Evolutionary conservation across 768 basidiomycete genomes (phyloP), one percentile per base, ranked within the genome.

Genomic region (Dendrothele bispora): DNA sequence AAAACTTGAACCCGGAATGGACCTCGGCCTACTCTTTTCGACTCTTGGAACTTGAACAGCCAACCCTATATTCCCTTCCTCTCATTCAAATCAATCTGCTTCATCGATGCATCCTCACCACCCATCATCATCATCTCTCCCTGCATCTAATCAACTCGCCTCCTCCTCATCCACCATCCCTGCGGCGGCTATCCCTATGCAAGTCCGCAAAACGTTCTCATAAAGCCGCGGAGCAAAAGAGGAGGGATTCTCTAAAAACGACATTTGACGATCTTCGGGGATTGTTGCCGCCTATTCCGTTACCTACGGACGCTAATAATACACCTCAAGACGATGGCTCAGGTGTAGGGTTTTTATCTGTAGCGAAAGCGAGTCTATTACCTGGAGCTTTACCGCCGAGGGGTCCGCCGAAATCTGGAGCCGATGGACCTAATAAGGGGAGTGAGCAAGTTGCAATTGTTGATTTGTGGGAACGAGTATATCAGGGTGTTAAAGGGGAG

Each of bases 221-320:
- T 68, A 98, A 98, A 68, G 90, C 86, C 11, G 97, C 97, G 5
- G 97, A 99, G 67, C 97, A 99, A 65, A 94, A 95, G 63, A 87
- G 97, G 37, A 84, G 97, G 7, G 95, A 99, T 67, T 94, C 91
- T 36, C 82, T 98, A 50, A 99, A 98, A 71, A 85, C 88, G 14
- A 92, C 94, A 4, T 98, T 88, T 58, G 90, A 93, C 56, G 89
- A 91, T 45, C 74, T 93, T 10, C 86, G 91, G 14, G 64, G 73
- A 15, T 74, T 98, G 14, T 77, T 99, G 1, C 97, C 97, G 1
- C 90, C 91, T 6, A 90, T 97, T 56, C 87, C 91, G 8, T 73
- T 91, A 1, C 85, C 91, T 2, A 82, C 83, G 0, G 88, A 91
- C 53, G 83, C 84, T 0, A 81, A 81, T 47, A 17, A 14, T 14